Evolutionary conservation across 306 rosid genomes (phyloP), one percentile per base, ranked within the genome.

Genomic region (Castanea sativa): DNA sequence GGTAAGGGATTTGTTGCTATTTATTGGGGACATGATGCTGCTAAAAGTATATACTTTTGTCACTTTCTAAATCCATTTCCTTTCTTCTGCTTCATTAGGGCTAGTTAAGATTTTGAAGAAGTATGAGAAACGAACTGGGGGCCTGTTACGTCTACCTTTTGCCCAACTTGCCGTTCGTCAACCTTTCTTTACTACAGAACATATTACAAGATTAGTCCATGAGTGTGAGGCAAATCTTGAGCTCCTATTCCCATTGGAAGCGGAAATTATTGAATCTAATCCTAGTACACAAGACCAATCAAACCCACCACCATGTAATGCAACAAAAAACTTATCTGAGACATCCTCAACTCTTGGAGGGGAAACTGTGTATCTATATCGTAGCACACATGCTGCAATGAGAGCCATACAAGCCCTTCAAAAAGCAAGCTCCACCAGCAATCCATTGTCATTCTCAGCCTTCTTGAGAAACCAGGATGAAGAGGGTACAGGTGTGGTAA

Each of bases 81-180:
- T 20, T 61, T 73, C 85, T 82, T 35, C 57, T 67, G 81, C 78
- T 87, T 85, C 83, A 23, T 75, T 83, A 95, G 99, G 99, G 67
- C 83, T 95, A 6, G 86, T 91, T 59, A 95, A 95, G 79, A 95
- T 95, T 83, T 83, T 93, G 84, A 95, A 95, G 89, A 95, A 95
- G 89, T 93, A 91, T 51, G 99, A 95, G 73, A 95, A 93, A 85
- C 89, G 97, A 85, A 93, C 99, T 4, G 99, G 98, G 16, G 92
- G 88, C 20, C 73, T 93, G 79, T 76, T 95, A 88, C 90, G 89
- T 15, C 56, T 95, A 51, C 94, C 98, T 69, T 95, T 91, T 83
- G 90, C 93, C 1, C 99, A 93, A 73, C 74, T 84, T n/a, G 99
- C 91, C 55, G 87, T 93, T 15, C 90, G 83, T 32, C 96, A 92